Base-by-base conservation (phyloP, 2,329 filamentous ascomycete species). In the Aspergillus fijiensis region DNA sequence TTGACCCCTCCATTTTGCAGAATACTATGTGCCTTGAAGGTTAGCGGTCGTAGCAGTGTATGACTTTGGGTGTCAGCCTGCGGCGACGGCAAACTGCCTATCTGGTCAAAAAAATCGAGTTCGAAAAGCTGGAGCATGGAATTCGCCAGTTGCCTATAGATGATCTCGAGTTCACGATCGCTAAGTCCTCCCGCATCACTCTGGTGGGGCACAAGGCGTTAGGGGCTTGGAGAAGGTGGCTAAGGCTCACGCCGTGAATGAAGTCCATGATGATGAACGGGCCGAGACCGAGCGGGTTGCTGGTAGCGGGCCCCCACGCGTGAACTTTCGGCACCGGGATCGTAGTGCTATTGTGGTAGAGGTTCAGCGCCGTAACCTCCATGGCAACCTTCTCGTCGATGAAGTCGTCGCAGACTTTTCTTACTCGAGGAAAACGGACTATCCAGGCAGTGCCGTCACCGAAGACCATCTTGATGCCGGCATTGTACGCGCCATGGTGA, bases 131-230 rank as follows among this genome's bases (percentile, higher is more conserved):
- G 67, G 45, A 74, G 67, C 10, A 70, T 9, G 27, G 10, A 29
- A 9, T 9, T 29, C 27, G 27, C 27, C 27, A 29, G 27, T 29
- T 29, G 27, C 27, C 27, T 29, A 3, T 9, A 29, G 3, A 29
- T 29, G 27, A 29, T 29, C 7, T 29, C 7, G 7, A 29, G 7
- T 2, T 29, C 27, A 29, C 27, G 27, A 29, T 70, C 65, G 23
- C 58, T 67, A 57, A 73, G 48, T 73, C 68, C 53, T 69, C 69
- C 47, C 64, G 67, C 31, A 73, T 83, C 35, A 81, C 79, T 2
- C 75, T 77, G 10, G 70, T 67, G 16, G 74, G 49, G 63, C 82
- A 14, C 76, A 82, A 61, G 67, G 70, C 12, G 71, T 74, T 4
- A 9, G 27, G 27, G 27, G 7, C 27, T 29, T 9, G 27, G 27